Base-by-base conservation (phyloP, 1,139 yeast genomes). In the Suhomyces atakaporum region DNA sequence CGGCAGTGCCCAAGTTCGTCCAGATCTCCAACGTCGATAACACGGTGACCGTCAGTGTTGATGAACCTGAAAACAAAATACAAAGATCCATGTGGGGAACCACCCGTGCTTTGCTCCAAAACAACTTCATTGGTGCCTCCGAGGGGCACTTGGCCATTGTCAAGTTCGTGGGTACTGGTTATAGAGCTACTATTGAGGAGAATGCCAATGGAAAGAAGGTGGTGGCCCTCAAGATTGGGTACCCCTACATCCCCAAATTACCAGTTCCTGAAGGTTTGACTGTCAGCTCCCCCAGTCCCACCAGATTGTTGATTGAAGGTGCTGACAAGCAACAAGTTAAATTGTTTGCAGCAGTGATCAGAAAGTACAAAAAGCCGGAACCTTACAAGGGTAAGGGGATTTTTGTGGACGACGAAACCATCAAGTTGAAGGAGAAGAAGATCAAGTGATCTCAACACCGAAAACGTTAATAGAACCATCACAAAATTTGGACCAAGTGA, bases 361-460 rank as follows among this genome's bases (percentile, higher is more conserved):
- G 98, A 61, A 80, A 79, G 51, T 79, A 79, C 70, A 86, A 88
- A 62, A 95, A 95, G 44, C 99, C 99, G 26, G 99, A 94, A 66
- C 97, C 97, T 26, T 94, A 94, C 63, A 94, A 94, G 66, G 98
- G 98, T 58, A 94, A 94, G 64, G 99, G 99, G 55, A 85, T 94
- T 38, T 94, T 84, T 58, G 84, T 94, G 37, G 87, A 90, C 62
- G 84, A 81, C 54, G 97, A 92, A 66, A 89, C 95, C 36, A 84
- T 92, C 60, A 84, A 80, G 60, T 74, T 90, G 60, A 92, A 92
- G 75, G 89, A 84, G 51, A 86, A 86, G 77, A 90, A 89, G 76
- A 85, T 89, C 60, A 92, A 90, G 80, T 90, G 74, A 32, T 25
- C 20, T 12, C n/a, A n/a, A n/a, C n/a, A n/a, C n/a, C n/a, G n/a